Evolutionary conservation across 495 filamentous ascomycete genomes (phyloP).

Genomic region (Penicillium herquei): DNA sequence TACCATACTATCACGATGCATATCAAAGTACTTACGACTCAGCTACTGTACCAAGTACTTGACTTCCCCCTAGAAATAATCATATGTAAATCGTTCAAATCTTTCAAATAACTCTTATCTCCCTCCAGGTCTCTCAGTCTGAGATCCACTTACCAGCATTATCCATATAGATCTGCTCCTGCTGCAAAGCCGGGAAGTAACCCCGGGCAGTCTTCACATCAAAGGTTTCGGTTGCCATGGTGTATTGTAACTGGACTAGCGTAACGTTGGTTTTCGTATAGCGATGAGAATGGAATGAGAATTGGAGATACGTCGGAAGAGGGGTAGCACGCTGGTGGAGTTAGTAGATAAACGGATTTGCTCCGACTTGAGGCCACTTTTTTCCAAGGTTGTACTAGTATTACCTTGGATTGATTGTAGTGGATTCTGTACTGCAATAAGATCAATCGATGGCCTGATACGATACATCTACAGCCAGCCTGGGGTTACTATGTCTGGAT

Average conservation of each 20-base stretch:
- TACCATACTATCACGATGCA: not conserved
- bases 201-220: conserved; percentile 53
- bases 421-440: not conserved
- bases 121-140: too few relatives aligned
- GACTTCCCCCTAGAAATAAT: conserved; percentile 56
- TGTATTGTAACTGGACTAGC: not conserved
- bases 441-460: not conserved
- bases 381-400: too few relatives aligned
- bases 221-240: conserved; percentile 31
- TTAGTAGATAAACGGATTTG: too few relatives aligned
- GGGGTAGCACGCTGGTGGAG: conserved; percentile 3
- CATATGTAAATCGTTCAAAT: too few relatives aligned
- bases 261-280: not conserved
- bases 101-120: too few relatives aligned
- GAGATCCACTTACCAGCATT: conserved; percentile 49
- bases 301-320: not conserved
- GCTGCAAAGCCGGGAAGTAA: conserved; percentile 63
- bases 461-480: too few relatives aligned
- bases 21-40: conserved; percentile 50
- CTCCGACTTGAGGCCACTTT: not conserved
- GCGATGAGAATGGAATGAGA: not conserved
- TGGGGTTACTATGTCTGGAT: too few relatives aligned
- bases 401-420: too few relatives aligned
- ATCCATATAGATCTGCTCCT: conserved; percentile 68
- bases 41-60: conserved; percentile 61